These are phyloP conservation scores for Globisporangium nagaii DNA, from an alignment of 352 stramenopile genomes.

Conservation along the genomic window DNA sequence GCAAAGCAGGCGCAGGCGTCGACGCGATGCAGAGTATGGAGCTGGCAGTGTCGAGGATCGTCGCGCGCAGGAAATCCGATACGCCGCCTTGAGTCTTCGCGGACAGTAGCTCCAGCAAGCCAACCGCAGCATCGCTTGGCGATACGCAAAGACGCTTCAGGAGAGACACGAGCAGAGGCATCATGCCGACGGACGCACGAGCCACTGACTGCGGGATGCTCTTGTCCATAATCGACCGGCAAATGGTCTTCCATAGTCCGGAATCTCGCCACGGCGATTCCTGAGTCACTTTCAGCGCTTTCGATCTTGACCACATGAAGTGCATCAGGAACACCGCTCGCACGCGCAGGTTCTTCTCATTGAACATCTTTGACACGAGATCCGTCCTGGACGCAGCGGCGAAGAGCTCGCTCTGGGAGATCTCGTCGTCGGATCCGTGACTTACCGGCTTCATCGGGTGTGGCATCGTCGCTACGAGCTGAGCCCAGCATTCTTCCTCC, in stretches of 20 bases:
- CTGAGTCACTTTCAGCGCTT: slow-evolving; percentile 20
- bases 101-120: slow-evolving; percentile 36
- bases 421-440: slow-evolving; percentile 9
- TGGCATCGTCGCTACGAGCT: slow-evolving; percentile 21
- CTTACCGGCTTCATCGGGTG: slow-evolving; percentile 17
- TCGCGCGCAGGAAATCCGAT: slow-evolving; percentile 18
- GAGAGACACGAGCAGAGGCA: slow-evolving; percentile 37
- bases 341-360: slow-evolving; percentile 14
- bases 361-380: slow-evolving; percentile 15
- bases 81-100: slow-evolving; percentile 23
- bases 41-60: slow-evolving; percentile 27
- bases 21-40: slow-evolving; percentile 29
- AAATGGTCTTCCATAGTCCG: slow-evolving; percentile 32
- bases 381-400: background rate
- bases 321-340: slow-evolving; percentile 34
- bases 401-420: slow-evolving; percentile 1
- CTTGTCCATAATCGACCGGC: slow-evolving; percentile 28
- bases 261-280: slow-evolving; percentile 37
- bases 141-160: slow-evolving; percentile 24
- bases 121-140: slow-evolving; percentile 27
- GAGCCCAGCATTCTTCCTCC: slow-evolving; percentile 1
- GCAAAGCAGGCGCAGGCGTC: background rate
- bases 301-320: slow-evolving; percentile 42
- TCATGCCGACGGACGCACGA: slow-evolving; percentile 30
- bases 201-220: slow-evolving; percentile 15